phyloP scores from a whole-genome alignment of 2,329 filamentous ascomycete species.

The Colletotrichum lupini region DNA sequence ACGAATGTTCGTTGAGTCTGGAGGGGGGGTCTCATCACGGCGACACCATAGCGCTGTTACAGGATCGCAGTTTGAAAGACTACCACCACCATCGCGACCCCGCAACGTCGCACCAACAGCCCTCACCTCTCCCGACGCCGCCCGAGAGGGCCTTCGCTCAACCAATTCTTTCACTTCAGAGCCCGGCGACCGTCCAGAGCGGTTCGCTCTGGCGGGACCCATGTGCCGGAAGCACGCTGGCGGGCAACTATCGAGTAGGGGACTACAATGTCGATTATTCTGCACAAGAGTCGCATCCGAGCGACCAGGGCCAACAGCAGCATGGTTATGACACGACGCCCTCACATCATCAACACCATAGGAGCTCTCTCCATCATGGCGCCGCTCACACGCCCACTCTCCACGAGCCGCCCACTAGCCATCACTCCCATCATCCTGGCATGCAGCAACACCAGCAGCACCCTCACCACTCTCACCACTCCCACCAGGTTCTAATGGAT shows the following conservation, averaged over 20 bases:
- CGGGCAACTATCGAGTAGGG: slow-evolving; percentile 78
- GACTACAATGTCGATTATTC: slow-evolving; percentile 82
- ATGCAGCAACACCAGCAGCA: slow-evolving; percentile 43
- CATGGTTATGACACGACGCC: slow-evolving; percentile 67
- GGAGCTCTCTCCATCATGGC: slow-evolving; percentile 60
- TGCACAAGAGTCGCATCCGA: slow-evolving; percentile 73
- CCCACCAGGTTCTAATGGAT: slow-evolving; percentile 61
- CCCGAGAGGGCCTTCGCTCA: slow-evolving; percentile 64
- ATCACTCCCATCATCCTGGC: slow-evolving; percentile 53
- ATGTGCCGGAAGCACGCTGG: slow-evolving; percentile 79
- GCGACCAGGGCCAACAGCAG: slow-evolving; percentile 72
- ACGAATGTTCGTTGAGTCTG: slow-evolving; percentile 47
- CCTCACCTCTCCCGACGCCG: slow-evolving; percentile 49
- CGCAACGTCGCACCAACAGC: slow-evolving; percentile 37
- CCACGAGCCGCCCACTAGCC: slow-evolving; percentile 55
- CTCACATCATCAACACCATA: slow-evolving; percentile 53
- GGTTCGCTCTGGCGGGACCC: slow-evolving; percentile 81
- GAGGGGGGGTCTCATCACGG: slow-evolving; percentile 31
- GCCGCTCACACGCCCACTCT: slow-evolving; percentile 53
- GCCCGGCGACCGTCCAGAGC: slow-evolving; percentile 78
- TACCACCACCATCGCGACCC: slow-evolving; percentile 41
- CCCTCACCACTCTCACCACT: slow-evolving; percentile 43
- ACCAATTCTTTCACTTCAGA: slow-evolving; percentile 71
- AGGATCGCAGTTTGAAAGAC: slow-evolving; percentile 30
- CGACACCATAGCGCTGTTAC: slow-evolving; percentile 31